These are phyloP conservation scores for Alternaria infectoria DNA, from an alignment of 2,329 filamentous ascomycete species.

Conservation along the genomic window DNA sequence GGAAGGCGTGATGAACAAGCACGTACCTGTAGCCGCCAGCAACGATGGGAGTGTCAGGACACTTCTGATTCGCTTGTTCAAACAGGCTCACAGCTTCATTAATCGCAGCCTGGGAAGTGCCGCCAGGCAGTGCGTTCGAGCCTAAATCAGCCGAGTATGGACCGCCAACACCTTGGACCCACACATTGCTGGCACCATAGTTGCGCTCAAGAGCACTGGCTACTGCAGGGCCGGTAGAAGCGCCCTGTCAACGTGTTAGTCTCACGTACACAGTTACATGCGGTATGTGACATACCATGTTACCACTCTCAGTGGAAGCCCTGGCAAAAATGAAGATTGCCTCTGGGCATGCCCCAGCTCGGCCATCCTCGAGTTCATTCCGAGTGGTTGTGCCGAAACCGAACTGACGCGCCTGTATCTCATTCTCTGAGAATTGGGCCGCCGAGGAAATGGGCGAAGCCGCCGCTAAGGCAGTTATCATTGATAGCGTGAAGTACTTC, in stretches of 20 bases:
- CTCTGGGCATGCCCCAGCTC: conserved; percentile 25
- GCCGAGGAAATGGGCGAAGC: conserved; percentile 19
- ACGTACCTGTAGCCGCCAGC: conserved; percentile 52
- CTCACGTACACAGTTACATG: not conserved
- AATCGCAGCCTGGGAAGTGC: conserved; percentile 43
- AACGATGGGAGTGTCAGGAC: conserved; percentile 47
- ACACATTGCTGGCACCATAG: conserved; percentile 32
- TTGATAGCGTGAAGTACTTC: conserved; percentile 26
- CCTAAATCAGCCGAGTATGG: conserved; percentile 44
- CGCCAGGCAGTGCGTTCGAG: conserved; percentile 42
- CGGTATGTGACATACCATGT: conserved; percentile 29
- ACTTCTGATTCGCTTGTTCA: conserved; percentile 45
- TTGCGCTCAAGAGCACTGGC: conserved; percentile 27
- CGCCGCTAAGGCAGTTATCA: conserved; percentile 17
- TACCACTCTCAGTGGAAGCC: conserved; percentile 31
- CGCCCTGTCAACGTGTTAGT: conserved; percentile 19
- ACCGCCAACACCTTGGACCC: conserved; percentile 44
- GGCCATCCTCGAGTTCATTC: conserved; percentile 33
- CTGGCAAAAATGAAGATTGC: conserved; percentile 39
- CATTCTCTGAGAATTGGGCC: conserved; percentile 9
- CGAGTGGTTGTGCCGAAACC: conserved; percentile 10
- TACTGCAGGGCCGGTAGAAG: conserved; percentile 25
- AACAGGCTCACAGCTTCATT: conserved; percentile 45
- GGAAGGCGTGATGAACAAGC: not conserved
- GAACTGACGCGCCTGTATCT: conserved; percentile 23